Base-by-base conservation (phyloP, 176 grass and related monocot genomes). In the Hyparrhenia diplandra region DNA sequence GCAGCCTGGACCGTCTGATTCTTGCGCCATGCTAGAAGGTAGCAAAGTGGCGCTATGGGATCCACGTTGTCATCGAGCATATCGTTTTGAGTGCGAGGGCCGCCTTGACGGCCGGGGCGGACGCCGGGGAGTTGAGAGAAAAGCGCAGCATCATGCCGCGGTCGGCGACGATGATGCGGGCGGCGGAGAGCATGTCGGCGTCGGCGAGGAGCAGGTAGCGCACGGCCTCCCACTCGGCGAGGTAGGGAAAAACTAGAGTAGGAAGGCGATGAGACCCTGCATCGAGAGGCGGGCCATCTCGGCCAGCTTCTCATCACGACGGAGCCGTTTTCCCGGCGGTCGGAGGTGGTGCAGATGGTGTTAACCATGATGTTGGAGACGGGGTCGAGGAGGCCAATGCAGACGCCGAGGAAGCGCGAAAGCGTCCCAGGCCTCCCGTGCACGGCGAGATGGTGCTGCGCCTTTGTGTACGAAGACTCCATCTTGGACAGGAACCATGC, bases 201-300 rank as follows among this genome's bases (percentile, higher is more conserved):
- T 69, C 25, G 73, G 73, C 64, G 2, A 59, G 47, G 18, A 78
- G 74, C 65, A 85, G 74, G 65, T 78, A 85, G 5, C 83, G 65
- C 14, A 62, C 8, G 20, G 82, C 73, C 37, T 84, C 64, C 82
- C 82, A 77, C 4, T 10, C 3, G 25, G 64, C 8, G 12, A 84
- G 64, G 82, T 84, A 84, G 25, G 82, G 64, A 64, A 84, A 84
- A 64, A 77, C 73, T 83, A 77, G 64, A 84, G 0, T 0, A 84
- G 64, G 73, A 84, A 84, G 64, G 73, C 82, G 49, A 69, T 3
- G 35, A 84, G 82, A 18, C 82, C 73, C 2, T 59, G 17, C 27
- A 77, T 34, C 10, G 71, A 84, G 1, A 47, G 23, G 61, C 4
- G 51, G 10, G 1, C 17, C 71, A 68, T n/a, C 45, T 84, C 71